Evolutionary conservation across 768 basidiomycete species (phyloP).

Genomic region (Clathrus columnatus): DNA sequence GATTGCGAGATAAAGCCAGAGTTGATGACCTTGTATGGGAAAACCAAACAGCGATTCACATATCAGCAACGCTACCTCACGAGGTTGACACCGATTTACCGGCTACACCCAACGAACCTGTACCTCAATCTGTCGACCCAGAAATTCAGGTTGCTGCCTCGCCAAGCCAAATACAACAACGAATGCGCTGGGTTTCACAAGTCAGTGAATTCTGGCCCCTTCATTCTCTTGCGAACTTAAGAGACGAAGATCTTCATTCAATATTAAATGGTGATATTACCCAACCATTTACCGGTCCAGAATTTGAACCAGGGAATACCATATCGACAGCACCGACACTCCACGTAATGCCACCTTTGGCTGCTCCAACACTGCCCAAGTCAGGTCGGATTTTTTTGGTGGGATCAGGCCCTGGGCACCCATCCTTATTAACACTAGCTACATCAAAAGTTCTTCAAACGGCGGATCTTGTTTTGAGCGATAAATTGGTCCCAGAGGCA

Average conservation of each 20-base stretch:
- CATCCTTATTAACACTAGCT: conserved; percentile 82
- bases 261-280: conserved; percentile 37
- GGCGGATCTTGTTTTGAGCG: conserved; percentile 85
- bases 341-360: conserved; percentile 23
- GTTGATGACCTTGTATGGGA: conserved; percentile 17
- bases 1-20: conserved; percentile 52
- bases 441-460: conserved; percentile 68
- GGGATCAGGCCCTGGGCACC: conserved; percentile 94
- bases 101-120: conserved; percentile 61
- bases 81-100: conserved; percentile 30
- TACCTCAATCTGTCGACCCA: conserved; percentile 36
- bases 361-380: conserved; percentile 20
- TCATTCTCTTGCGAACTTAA: conserved; percentile 61
- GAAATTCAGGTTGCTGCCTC: conserved; percentile 15
- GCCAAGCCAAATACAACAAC: conserved; percentile 35
- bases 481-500: conserved; percentile 89
- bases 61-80: conserved; percentile 8
- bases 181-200: conserved; percentile 92
- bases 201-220: conserved; percentile 96
- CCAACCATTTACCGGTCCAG: background rate
- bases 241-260: conserved; percentile 56
- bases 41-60: conserved; percentile 14
- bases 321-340: conserved; percentile 18
- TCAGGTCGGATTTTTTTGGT: conserved; percentile 78
- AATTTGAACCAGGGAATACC: conserved; percentile 14